phyloP scores from a whole-genome alignment of 305 asterid species.

The Fraxinus dipetala region DNA sequence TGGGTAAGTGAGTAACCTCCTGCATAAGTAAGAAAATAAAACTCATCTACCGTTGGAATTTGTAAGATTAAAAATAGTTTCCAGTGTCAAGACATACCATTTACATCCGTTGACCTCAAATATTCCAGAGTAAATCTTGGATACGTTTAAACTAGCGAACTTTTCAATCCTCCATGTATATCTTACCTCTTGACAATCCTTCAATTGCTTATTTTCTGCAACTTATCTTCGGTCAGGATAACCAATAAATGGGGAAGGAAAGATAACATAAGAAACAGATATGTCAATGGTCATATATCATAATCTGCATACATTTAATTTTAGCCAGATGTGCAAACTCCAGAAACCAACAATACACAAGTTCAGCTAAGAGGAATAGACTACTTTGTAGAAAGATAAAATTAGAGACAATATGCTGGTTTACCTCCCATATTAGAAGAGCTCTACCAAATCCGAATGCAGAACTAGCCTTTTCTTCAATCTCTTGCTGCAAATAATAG shows the following conservation, averaged over 20 bases:
- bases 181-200: constrained; percentile 20
- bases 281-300: neutral
- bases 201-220: neutral
- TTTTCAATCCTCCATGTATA: constrained; percentile 27
- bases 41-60: neutral
- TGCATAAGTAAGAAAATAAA: neutral
- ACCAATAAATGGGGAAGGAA: neutral
- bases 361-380: neutral
- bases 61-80: neutral
- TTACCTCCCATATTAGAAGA: constrained; percentile 50
- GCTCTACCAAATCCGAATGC: constrained; percentile 47
- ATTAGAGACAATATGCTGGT: neutral
- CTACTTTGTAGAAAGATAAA: neutral
- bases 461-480: constrained; percentile 58
- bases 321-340: neutral
- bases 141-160: constrained; percentile 16
- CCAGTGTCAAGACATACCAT: constrained; percentile 13
- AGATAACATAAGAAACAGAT: neutral
- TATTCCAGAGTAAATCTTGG: constrained; percentile 20
- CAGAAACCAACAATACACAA: neutral
- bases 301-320: neutral
- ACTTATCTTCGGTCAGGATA: neutral
- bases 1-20: constrained; percentile 24
- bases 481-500: constrained; percentile 27
- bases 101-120: constrained; percentile 20